Percentiles rank a stretch among this genome's conserved stretches.
These are phyloP conservation scores for Lecanicillium sp. DNA, from an alignment of 2,329 filamentous ascomycete species.

Conservation along the genomic window DNA sequence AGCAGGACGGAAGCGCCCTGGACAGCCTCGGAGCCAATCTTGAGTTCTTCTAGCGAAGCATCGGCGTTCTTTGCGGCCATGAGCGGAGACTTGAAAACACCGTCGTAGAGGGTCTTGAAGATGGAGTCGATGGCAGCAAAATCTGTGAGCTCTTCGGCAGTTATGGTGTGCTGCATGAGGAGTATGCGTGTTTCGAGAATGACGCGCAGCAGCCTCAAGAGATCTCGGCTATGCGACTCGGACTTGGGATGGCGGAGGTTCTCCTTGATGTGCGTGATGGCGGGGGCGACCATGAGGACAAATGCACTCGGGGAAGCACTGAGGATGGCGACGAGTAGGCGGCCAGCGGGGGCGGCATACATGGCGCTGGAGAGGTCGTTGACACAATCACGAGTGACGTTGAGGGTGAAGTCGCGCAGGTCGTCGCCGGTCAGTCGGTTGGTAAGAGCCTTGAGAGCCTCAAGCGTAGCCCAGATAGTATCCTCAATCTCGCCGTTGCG, in stretches of 20 bases:
- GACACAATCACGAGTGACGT: conserved; percentile 47
- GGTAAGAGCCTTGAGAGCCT: conserved; percentile 46
- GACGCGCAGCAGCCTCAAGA: conserved; percentile 46
- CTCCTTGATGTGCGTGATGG: conserved; percentile 43
- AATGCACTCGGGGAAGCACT: conserved; percentile 45
- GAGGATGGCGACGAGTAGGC: conserved; percentile 45
- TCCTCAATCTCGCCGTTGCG: conserved; percentile 55
- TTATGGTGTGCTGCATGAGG: conserved; percentile 29
- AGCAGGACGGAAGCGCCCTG: conserved; percentile 41
- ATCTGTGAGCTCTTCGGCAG: conserved; percentile 30
- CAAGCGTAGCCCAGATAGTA: conserved; percentile 49
- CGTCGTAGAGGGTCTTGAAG: conserved; percentile 38
- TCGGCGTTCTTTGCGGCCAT: conserved; percentile 22
- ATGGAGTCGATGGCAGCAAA: conserved; percentile 31
- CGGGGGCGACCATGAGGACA: conserved; percentile 38
- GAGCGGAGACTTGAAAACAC: conserved; percentile 37
- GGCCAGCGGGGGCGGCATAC: conserved; percentile 47
- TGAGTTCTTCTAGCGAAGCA: conserved; percentile 32
- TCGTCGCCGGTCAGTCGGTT: conserved; percentile 38
- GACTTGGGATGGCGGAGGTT: conserved; percentile 47
- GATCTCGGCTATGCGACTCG: conserved; percentile 43
- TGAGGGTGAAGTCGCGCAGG: conserved; percentile 40
- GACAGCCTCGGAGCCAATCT: conserved; percentile 37
- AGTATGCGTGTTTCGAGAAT: conserved; percentile 41
- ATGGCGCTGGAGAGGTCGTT: conserved; percentile 47